Evolutionary conservation across 108 stramenopile species (phyloP).

Genomic region (Mediolabrus comicus): DNA sequence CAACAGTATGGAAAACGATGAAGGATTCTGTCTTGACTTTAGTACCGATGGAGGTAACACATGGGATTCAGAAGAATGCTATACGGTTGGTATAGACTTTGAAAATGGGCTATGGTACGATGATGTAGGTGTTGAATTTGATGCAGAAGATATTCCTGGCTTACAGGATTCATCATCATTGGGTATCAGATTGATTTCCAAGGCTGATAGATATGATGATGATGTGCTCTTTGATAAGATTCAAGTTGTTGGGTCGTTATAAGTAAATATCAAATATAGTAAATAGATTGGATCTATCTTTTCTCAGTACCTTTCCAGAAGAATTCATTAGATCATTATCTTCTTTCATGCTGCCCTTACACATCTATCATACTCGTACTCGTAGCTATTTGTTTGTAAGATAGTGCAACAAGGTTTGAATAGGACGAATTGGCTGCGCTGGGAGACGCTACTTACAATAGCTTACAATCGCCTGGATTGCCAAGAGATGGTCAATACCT

Average conservation of each 20-base stretch:
- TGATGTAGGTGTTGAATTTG: constrained; percentile 6
- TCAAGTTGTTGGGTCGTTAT: not conserved
- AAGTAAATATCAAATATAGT: too few relatives aligned
- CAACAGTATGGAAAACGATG: constrained; percentile 1
- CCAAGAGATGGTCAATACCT: too few relatives aligned
- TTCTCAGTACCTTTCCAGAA: too few relatives aligned
- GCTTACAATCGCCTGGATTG: too few relatives aligned
- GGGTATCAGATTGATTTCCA: constrained; percentile 4
- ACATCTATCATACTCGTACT: too few relatives aligned
- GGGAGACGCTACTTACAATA: too few relatives aligned
- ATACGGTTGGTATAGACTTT: constrained; percentile 1
- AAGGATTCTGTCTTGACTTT: constrained; percentile 19
- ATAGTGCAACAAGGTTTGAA: too few relatives aligned
- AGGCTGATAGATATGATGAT: not conserved
- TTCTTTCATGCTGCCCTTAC: too few relatives aligned
- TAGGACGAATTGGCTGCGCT: too few relatives aligned
- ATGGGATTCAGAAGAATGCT: constrained; percentile 19
- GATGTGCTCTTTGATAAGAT: constrained; percentile 28
- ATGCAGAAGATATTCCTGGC: not conserved
- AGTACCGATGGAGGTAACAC: constrained; percentile 1
- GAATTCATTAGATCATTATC: too few relatives aligned
- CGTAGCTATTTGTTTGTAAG: too few relatives aligned
- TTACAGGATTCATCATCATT: not conserved
- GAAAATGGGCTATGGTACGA: constrained; percentile 15
- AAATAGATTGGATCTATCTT: too few relatives aligned